A percentile compares a stretch with the other conserved stretches of the same genome.
Evolutionary conservation across 257 asterid genomes (phyloP).

Genomic region (Fraxinus quadrangulata): DNA sequence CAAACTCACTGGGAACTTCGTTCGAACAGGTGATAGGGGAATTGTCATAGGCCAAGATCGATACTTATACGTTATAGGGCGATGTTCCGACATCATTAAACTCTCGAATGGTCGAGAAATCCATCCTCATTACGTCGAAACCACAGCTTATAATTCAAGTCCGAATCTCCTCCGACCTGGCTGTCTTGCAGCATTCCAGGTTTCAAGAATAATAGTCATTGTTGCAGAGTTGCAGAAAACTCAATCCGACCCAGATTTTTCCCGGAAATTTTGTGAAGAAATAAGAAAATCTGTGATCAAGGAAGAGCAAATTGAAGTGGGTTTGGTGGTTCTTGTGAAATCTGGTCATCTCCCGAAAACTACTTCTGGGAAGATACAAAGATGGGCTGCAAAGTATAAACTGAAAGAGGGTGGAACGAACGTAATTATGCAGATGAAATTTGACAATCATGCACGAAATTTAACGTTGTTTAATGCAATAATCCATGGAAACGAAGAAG

Average conservation of each 20-base stretch:
- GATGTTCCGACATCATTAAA: slow-evolving; percentile 53
- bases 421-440: slow-evolving; percentile 46
- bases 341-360: slow-evolving; percentile 71
- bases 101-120: slow-evolving; percentile 34
- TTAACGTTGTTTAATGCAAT: slow-evolving; percentile 5
- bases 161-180: slow-evolving; percentile 54
- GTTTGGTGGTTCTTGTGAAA: slow-evolving; percentile 58
- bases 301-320: slow-evolving; percentile 44
- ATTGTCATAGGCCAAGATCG: slow-evolving; percentile 53
- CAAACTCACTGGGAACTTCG: slow-evolving; percentile 30
- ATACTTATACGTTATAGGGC: slow-evolving; percentile 63
- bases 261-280: slow-evolving; percentile 48
- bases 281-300: slow-evolving; percentile 37
- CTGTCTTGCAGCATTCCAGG: slow-evolving; percentile 54
- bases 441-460: slow-evolving; percentile 23
- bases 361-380: slow-evolving; percentile 71
- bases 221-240: slow-evolving; percentile 57
- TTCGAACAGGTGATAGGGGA: slow-evolving; percentile 82
- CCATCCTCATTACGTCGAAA: slow-evolving; percentile 81
- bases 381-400: slow-evolving; percentile 64
- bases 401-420: slow-evolving; percentile 41
- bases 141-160: slow-evolving; percentile 47
- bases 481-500: slow-evolving; percentile 17
- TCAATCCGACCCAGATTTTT: slow-evolving; percentile 19
- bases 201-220: slow-evolving; percentile 26